Base-by-base conservation (phyloP, 139 green algal genomes). In the Coelastrella sp. region DNA sequence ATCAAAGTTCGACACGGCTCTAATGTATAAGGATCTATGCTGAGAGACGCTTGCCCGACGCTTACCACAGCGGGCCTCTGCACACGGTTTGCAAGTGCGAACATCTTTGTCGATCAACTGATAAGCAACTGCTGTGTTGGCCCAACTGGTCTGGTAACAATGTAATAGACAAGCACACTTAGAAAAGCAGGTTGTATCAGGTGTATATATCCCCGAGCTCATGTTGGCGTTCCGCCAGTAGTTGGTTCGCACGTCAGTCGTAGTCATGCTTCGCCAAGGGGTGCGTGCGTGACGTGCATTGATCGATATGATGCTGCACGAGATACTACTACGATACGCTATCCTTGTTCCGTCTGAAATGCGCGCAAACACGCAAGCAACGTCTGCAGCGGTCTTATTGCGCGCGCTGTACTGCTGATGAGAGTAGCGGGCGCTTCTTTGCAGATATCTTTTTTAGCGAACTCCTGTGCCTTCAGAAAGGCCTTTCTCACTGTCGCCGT, bases 11-110 rank as follows among this genome's bases (percentile, higher is more conserved):
- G 32, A 47, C 32, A 47, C 32, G 32, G 32, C 32, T 47, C 32
- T 47, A 47, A 47, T 47, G 32, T 47, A 47, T 47, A 47, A 47
- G 32, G 32, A 47, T 47, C 32, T 47, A 47, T 47, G 32, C 32
- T 47, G 32, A 47, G 32, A 47, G 32, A 47, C 32, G 0, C 32
- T 47, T 47, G 32, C 32, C 32, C 32, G 32, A 47, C 32, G 22
- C 68, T 22, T 22, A 76, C 68, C 68, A 76, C 6, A 10, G 16
- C 68, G 14, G 68, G 68, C 68, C 68, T 76, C 68, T 76, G 68
- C 68, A 76, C 68, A 23, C 68, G 68, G 68, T 76, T 76, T n/a
- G 68, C 68, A 76, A 76, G 68, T 32, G 68, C 68, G 68, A 76
- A 76, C 68, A 76, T 76, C 17, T 76, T 76, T 22, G 17, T 17